Base-by-base conservation (phyloP, 768 basidiomycete species). In the Russula sp. region DNA sequence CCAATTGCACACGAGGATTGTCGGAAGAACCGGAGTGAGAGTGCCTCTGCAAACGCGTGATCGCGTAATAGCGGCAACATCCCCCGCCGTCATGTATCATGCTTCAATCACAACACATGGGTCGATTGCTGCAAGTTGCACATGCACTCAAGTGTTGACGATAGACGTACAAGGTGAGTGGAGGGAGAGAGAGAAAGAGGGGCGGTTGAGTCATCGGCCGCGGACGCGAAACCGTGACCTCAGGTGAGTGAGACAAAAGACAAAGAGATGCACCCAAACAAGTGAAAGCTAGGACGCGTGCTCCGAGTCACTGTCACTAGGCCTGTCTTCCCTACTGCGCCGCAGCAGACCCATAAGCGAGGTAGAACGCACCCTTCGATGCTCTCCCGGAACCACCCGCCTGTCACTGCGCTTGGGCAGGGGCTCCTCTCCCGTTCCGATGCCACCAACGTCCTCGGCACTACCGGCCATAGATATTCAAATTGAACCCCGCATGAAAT, bases 401-500 rank as follows among this genome's bases (percentile, higher is more conserved):
- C 48, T 80, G 81, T 42, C 83, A 84, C 47, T 63, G 60, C 37
- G 64, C 64, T 6, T 75, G 72, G 62, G 79, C 80, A 65, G 81
- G 82, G 22, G 76, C 77, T 11, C 76, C 72, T 3, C 75, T 37
- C 73, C 74, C 5, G 74, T 72, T 4, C 76, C 74, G 18, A 78
- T 76, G 14, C 79, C 77, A 27, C 72, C 64, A 44, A 77, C 78
- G 44, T 76, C 79, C 22, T 79, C 77, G 20, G 78, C 74, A 3
- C 80, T 64, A 4, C 82, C 82, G 61, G 27, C 88, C 89, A 76
- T 89, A 75, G 54, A 80, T 82, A 70, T 90, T 90, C 11, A 87
- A 85, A 70, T 91, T 91, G 75, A 89, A 91, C 16, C 86, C 75
- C 8, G 84, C 75, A 73, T 91, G 88, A 6, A 87, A 89, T 13